Conservation (phyloP, 2,329 filamentous ascomycete genomes). For the Immersiporthe knoxdaviesiana region DNA sequence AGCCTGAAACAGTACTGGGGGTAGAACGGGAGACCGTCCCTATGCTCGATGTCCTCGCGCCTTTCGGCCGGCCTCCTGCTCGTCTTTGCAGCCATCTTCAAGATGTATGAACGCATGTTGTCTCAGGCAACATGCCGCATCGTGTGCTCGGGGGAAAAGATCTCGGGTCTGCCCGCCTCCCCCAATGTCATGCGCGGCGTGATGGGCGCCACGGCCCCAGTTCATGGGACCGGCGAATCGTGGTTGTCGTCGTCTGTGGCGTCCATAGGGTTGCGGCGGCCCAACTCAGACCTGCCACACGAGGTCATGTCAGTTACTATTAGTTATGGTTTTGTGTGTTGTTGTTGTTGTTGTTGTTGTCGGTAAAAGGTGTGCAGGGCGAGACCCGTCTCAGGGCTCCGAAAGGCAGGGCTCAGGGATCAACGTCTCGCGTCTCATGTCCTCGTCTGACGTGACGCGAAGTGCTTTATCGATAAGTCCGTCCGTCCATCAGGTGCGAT, state of each 20-base stretch:
- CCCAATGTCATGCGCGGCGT: background rate
- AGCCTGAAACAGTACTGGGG: conserved; percentile 66
- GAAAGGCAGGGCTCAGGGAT: background rate
- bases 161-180: background rate
- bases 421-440: background rate
- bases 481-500: background rate
- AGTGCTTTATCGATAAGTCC: background rate
- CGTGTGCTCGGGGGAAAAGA: background rate
- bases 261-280: background rate
- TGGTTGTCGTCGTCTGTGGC: background rate
- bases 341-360: background rate
- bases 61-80: background rate
- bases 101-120: background rate
- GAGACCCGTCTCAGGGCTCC: background rate
- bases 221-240: background rate
- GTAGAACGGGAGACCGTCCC: conserved; percentile 47
- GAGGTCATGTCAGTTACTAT: background rate
- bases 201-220: background rate
- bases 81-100: background rate
- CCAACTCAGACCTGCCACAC: background rate
- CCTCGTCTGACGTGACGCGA: background rate
- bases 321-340: too few species aligned
- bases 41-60: background rate
- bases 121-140: background rate
- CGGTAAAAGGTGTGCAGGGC: background rate